phyloP scores from a whole-genome alignment of 2,329 filamentous ascomycete genomes.

The Cladosporium phlei region DNA sequence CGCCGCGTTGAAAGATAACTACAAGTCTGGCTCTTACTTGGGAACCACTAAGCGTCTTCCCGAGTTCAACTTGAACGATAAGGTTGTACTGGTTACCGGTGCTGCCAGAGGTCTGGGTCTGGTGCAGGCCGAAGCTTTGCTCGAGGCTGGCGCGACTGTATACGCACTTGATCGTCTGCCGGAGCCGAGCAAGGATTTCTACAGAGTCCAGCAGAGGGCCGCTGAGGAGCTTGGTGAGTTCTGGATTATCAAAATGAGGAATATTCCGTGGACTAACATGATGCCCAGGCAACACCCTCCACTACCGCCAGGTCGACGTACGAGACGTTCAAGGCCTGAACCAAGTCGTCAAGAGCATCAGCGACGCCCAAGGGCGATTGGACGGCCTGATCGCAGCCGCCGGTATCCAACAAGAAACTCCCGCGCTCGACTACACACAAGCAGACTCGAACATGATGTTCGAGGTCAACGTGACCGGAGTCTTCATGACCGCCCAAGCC shows the following conservation, averaged over 20 bases:
- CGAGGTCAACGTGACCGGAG: conserved; percentile 46
- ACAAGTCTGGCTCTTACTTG: conserved; percentile 27
- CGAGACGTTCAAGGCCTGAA: conserved; percentile 66
- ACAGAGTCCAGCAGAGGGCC: conserved; percentile 59
- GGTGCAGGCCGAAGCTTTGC: conserved; percentile 65
- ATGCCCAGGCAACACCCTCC: conserved; percentile 49
- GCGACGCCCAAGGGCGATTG: conserved; percentile 63
- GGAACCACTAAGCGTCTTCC: conserved; percentile 49
- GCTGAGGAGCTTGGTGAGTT: conserved; percentile 53
- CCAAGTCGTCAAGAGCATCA: conserved; percentile 63
- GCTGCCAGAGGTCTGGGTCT: conserved; percentile 69
- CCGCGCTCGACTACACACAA: conserved; percentile 71
- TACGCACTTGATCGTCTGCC: conserved; percentile 62
- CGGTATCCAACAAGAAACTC: conserved; percentile 75
- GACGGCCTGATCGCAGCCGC: conserved; percentile 75
- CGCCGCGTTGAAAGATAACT: conserved; percentile 28
- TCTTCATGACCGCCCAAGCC: conserved; percentile 61
- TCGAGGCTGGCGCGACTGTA: conserved; percentile 70
- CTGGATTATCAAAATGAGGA: not conserved
- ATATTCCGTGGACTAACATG: not conserved
- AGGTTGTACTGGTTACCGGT: conserved; percentile 66
- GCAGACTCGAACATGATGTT: conserved; percentile 61
- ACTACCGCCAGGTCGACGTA: conserved; percentile 77
- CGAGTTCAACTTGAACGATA: conserved; percentile 71
- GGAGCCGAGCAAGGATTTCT: conserved; percentile 58